Evolutionary conservation across 106 monocot genomes (phyloP).

Genomic region (Agapanthus africanus): DNA sequence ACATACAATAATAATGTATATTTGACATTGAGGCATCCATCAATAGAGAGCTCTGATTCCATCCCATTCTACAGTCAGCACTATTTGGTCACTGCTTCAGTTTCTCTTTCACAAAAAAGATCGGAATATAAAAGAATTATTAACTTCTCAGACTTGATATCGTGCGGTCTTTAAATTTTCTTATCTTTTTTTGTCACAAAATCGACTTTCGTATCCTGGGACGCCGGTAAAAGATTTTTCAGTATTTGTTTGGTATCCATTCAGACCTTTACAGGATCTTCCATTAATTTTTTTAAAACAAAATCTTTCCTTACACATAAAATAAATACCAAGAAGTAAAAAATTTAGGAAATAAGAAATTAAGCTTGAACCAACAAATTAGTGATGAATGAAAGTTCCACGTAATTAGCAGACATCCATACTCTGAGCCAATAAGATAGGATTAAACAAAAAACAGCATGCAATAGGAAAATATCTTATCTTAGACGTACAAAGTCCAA

Average conservation of each 20-base stretch:
- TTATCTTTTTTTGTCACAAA: too few species aligned
- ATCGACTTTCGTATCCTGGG: too few species aligned
- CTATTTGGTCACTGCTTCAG: too few species aligned
- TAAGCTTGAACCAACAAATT: neutral
- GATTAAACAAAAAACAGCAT: neutral
- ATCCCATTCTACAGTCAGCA: neutral
- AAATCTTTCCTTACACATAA: neutral
- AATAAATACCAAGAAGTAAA: too few species aligned
- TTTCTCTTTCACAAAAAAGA: too few species aligned
- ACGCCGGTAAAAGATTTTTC: too few species aligned
- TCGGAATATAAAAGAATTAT: too few species aligned
- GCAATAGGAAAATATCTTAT: slow-evolving; percentile 3
- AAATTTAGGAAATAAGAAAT: too few species aligned
- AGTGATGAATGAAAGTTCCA: slow-evolving; percentile 4
- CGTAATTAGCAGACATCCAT: neutral
- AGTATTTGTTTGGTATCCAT: neutral
- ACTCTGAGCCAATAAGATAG: neutral
- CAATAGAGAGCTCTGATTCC: neutral
- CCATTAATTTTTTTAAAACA: neutral
- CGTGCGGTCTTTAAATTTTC: too few species aligned
- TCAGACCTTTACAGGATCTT: neutral
- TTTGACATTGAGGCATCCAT: neutral
- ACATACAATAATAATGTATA: neutral
- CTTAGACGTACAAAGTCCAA: neutral
- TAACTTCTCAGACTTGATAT: too few species aligned